These are phyloP conservation scores for Colletotrichum limetticola DNA, from an alignment of 2,329 filamentous ascomycete genomes.

Conservation along the genomic window DNA sequence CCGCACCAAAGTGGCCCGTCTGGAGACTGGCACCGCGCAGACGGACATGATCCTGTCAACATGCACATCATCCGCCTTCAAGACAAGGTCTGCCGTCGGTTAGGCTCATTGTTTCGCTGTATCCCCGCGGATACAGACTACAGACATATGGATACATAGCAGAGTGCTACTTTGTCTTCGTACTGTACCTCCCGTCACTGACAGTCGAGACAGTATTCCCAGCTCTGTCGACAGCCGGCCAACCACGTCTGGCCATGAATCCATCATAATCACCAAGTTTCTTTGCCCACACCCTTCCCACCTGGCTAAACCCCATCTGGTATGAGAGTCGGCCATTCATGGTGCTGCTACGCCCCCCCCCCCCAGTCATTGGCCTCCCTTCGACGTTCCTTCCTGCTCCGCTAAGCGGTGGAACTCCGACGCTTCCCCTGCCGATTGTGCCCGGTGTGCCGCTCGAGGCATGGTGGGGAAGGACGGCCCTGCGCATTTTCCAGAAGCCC, in stretches of 20 bases:
- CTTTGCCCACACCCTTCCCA: background rate
- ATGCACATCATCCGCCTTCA: constrained; percentile 28
- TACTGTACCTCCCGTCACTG: background rate
- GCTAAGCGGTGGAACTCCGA: constrained; percentile 31
- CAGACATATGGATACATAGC: background rate
- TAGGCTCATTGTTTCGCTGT: background rate
- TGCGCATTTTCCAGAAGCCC: constrained; percentile 33
- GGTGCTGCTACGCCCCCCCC: background rate
- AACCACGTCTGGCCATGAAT: background rate
- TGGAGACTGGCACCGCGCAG: constrained; percentile 7
- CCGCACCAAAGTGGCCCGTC: background rate
- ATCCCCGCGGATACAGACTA: background rate
- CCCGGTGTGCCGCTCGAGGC: constrained; percentile 7
- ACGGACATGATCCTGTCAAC: constrained; percentile 11
- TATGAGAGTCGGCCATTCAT: constrained; percentile 8
- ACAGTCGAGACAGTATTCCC: background rate
- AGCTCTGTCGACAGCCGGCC: background rate
- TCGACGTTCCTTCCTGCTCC: constrained; percentile 17
- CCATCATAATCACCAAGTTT: background rate
- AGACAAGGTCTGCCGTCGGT: constrained; percentile 6
- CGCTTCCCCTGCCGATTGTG: constrained; percentile 23
- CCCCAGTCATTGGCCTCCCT: constrained; percentile 10
- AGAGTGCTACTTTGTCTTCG: background rate
- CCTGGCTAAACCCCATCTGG: background rate
- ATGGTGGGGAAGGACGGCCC: constrained; percentile 20